Base-by-base conservation (phyloP, 2,329 filamentous ascomycete genomes). In the Talaromyces sp. region DNA sequence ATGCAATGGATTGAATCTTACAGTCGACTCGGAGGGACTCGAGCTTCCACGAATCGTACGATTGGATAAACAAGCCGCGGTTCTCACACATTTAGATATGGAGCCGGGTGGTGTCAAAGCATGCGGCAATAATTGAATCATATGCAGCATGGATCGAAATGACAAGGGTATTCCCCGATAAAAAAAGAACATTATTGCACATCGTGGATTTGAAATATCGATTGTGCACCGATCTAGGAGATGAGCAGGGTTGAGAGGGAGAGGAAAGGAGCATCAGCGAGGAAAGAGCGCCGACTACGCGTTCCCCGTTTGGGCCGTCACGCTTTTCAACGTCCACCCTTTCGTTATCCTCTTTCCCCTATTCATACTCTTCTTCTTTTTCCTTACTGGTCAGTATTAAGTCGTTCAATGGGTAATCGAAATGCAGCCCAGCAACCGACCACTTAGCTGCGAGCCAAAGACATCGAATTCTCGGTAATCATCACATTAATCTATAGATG, bases 101-200 rank as follows among this genome's bases (percentile, higher is more conserved):
- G 50, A 12, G 31, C 50, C 50, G 30, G 28, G 3, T 8, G 5
- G 12, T 53, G 28, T 30, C 14, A 12, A 53, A 16, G 30, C 14
- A 53, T 53, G 50, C 28, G 27, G 50, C 50, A 53, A 53, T 53
- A 31, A 53, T 53, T 53, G 50, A 53, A 53, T 53, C 27, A 53
- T 53, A 5, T 30, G 27, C 50, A n/a, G 50, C 30, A 18, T 30
- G 4, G 6, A 23, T 30, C 4, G 14, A 23, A 33, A n/a, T 9
- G 27, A 28, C 28, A n/a, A 16, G 50, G 28, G 5, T 52, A 7
- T 12, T 8, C 6, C 28, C 9, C 10, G 27, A 53, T 8, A 30
- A 6, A 53, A 10, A 9, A 53, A 31, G 8, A 23, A 16, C 16
- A 30, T 47, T 27, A 14, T 31, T 53, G 50, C 50, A 52, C 42